These are phyloP conservation scores for Solanum chacoense DNA, from an alignment of 305 asterid species.

Conservation along the genomic window DNA sequence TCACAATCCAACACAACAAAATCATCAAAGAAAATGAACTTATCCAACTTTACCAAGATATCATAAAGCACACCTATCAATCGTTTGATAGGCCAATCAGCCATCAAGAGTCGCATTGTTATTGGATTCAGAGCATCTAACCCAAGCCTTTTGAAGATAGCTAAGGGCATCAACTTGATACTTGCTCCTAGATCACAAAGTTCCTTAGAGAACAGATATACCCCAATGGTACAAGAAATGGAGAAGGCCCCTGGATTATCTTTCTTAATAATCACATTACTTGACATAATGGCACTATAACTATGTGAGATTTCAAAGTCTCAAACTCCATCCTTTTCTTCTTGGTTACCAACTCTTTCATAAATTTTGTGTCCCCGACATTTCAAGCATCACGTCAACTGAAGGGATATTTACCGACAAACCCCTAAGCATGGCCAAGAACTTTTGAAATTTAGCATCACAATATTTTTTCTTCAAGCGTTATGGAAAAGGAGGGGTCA, in stretches of 20 bases:
- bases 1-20: background rate
- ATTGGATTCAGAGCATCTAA: background rate
- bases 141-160: background rate
- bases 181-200: background rate
- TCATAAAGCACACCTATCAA: background rate
- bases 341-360: background rate
- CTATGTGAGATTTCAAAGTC: background rate
- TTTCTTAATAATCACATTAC: background rate
- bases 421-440: background rate
- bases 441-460: background rate
- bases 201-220: background rate
- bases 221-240: background rate
- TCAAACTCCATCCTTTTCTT: background rate
- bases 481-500: background rate
- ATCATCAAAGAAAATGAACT: background rate
- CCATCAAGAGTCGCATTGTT: background rate
- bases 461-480: background rate
- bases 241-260: background rate
- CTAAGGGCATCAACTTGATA: background rate
- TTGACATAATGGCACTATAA: background rate
- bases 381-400: background rate
- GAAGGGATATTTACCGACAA: background rate
- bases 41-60: background rate
- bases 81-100: background rate
- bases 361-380: background rate